Conservation (phyloP, 306 rosid species). For the Cucurbita argyrosperma region DNA sequence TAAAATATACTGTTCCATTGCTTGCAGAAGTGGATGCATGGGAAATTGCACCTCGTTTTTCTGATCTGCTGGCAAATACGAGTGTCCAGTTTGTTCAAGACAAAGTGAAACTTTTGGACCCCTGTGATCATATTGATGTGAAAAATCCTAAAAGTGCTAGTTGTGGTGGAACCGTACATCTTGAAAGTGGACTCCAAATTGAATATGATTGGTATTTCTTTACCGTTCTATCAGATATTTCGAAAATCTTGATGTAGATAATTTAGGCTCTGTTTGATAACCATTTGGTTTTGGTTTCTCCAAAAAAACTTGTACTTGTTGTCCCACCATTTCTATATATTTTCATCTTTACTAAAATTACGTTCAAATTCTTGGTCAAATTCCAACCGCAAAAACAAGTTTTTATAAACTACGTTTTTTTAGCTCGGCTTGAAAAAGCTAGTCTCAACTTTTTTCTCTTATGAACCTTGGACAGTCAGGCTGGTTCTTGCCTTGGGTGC, state of each 20-base stretch:
- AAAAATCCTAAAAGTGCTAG: conserved; percentile 34
- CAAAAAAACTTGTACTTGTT: no score
- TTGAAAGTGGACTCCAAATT: conserved; percentile 77
- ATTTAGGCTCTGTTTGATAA: neutral
- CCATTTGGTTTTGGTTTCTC: neutral
- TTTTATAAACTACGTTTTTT: neutral
- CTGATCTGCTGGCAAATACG: conserved; percentile 63
- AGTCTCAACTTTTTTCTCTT: conserved; percentile 10
- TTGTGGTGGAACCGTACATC: conserved; percentile 68
- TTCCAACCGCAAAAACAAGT: neutral
- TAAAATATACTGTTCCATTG: neutral
- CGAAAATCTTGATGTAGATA: neutral
- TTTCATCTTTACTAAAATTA: no score
- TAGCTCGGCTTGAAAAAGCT: neutral
- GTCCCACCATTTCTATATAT: no score
- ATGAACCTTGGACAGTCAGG: conserved; percentile 68
- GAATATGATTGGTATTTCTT: conserved; percentile 86
- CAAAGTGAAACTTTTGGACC: conserved; percentile 52
- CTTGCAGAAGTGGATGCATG: conserved; percentile 80
- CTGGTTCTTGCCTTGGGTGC: conserved; percentile 97
- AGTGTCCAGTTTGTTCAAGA: conserved; percentile 65
- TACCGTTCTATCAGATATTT: neutral
- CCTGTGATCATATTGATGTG: conserved; percentile 41
- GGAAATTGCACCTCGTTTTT: conserved; percentile 96
- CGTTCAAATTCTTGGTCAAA: neutral